phyloP scores from a whole-genome alignment of 2,329 filamentous ascomycete species.

The Shiraia bambusicola region DNA sequence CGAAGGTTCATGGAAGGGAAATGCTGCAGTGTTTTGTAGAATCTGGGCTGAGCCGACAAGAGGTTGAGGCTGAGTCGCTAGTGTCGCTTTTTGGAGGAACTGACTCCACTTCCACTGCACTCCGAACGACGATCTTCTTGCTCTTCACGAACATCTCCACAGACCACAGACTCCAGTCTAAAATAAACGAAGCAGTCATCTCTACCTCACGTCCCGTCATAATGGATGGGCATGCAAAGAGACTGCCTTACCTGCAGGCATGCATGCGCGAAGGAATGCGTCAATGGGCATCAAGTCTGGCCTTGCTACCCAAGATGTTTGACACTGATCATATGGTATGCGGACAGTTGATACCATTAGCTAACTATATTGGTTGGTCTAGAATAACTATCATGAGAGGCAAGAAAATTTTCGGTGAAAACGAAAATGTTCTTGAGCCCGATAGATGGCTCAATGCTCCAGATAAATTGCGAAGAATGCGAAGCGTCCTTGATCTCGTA shows the following conservation, averaged over 20 bases:
- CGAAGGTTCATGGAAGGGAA: not conserved
- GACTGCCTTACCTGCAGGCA: not conserved
- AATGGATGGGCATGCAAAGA: not conserved
- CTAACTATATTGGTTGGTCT: not conserved
- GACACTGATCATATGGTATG: not conserved
- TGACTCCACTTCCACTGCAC: not conserved
- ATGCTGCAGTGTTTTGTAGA: conserved; percentile 1
- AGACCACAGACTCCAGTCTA: not conserved
- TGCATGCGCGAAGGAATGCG: conserved; percentile 1
- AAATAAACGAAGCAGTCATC: not conserved
- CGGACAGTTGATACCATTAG: not conserved
- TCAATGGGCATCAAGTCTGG: not conserved
- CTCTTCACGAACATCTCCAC: not conserved
- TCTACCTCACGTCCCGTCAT: not conserved
- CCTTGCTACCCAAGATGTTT: not conserved
- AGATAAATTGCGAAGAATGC: not conserved
- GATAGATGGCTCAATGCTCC: not conserved
- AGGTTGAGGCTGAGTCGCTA: conserved; percentile 1
- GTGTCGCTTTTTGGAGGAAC: not conserved
- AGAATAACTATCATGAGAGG: not conserved
- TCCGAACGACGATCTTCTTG: conserved; percentile 1
- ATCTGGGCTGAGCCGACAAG: not conserved
- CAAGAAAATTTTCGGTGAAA: not conserved
- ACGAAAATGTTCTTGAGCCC: not conserved
- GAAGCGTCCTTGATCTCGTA: not conserved